Evolutionary conservation across 2,329 filamentous ascomycete genomes (phyloP).

Genomic region (Verruconis gallopava): DNA sequence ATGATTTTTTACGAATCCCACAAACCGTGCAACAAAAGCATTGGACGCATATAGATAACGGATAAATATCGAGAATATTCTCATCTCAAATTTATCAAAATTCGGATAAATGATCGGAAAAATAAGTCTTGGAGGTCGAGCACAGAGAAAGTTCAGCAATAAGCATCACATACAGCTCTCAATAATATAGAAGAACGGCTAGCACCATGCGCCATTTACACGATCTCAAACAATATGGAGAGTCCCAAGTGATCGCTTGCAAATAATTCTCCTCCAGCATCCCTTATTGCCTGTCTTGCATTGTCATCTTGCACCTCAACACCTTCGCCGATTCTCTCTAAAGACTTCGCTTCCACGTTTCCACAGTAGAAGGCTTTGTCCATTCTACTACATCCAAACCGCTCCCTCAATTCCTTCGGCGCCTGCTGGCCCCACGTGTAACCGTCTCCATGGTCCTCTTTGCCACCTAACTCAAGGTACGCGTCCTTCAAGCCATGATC

Average conservation of each 20-base stretch:
- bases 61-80: too few relatives aligned
- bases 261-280: neutral
- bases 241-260: neutral
- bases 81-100: too few relatives aligned
- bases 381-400: conserved; percentile 40
- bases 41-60: too few relatives aligned
- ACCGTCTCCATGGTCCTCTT: conserved; percentile 37
- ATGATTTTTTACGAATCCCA: too few relatives aligned
- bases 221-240: neutral
- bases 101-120: too few relatives aligned
- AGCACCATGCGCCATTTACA: too few relatives aligned
- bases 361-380: conserved; percentile 42
- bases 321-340: conserved; percentile 37
- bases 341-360: conserved; percentile 17
- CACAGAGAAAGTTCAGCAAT: too few relatives aligned
- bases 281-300: conserved; percentile 13
- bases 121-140: too few relatives aligned
- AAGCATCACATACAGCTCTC: too few relatives aligned
- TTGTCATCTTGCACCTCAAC: conserved; percentile 31
- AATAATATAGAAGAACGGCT: too few relatives aligned
- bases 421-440: conserved; percentile 48
- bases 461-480: conserved; percentile 38
- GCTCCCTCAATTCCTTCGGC: conserved; percentile 24
- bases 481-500: conserved; percentile 40
- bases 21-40: too few relatives aligned